phyloP scores from a whole-genome alignment of 2,329 filamentous ascomycete genomes.

The Aspergillus chevalieri region DNA sequence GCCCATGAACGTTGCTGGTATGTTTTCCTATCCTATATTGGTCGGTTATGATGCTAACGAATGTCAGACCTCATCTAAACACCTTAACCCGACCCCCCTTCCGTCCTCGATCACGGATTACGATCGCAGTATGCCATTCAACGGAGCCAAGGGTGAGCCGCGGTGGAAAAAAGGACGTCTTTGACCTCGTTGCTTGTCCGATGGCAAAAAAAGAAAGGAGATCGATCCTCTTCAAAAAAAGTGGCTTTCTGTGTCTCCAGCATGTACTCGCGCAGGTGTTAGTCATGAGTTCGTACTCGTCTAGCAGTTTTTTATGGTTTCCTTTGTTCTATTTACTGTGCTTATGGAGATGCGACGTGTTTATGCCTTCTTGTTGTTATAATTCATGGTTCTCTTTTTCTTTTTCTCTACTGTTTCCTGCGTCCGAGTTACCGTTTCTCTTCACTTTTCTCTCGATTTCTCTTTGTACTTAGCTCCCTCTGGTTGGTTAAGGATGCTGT shows the following conservation, averaged over 20 bases:
- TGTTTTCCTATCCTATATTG: slow-evolving; percentile 22
- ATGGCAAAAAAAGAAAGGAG: slow-evolving; percentile 17
- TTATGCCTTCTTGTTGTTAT: slow-evolving; percentile 30
- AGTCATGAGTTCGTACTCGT: slow-evolving; percentile 11
- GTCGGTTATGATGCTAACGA: slow-evolving; percentile 6
- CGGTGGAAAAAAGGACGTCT: slow-evolving; percentile 20
- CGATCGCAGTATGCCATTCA: slow-evolving; percentile 29
- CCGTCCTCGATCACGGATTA: slow-evolving; percentile 31
- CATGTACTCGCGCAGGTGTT: slow-evolving; percentile 25
- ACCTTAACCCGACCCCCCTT: slow-evolving; percentile 19
- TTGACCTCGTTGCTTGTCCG: slow-evolving; percentile 22
- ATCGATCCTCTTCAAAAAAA: slow-evolving; percentile 29
- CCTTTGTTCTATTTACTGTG: slow-evolving; percentile 26
- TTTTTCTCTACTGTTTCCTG: slow-evolving; percentile 10
- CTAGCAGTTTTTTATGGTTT: slow-evolving; percentile 28
- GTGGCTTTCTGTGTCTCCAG: slow-evolving; percentile 36
- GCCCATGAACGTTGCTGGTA: slow-evolving; percentile 82
- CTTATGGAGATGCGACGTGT: slow-evolving; percentile 34
- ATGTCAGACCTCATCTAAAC: slow-evolving; percentile 40
- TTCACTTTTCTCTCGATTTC: slow-evolving; percentile 19
- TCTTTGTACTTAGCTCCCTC: slow-evolving; percentile 31
- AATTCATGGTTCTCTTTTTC: slow-evolving; percentile 28
- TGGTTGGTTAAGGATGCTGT: slow-evolving; percentile 33
- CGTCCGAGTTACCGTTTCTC: slow-evolving; percentile 23
- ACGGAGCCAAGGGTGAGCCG: slow-evolving; percentile 20